These are phyloP conservation scores for Brassica carinata DNA, from an alignment of 345 rosid species.

Conservation along the genomic window DNA sequence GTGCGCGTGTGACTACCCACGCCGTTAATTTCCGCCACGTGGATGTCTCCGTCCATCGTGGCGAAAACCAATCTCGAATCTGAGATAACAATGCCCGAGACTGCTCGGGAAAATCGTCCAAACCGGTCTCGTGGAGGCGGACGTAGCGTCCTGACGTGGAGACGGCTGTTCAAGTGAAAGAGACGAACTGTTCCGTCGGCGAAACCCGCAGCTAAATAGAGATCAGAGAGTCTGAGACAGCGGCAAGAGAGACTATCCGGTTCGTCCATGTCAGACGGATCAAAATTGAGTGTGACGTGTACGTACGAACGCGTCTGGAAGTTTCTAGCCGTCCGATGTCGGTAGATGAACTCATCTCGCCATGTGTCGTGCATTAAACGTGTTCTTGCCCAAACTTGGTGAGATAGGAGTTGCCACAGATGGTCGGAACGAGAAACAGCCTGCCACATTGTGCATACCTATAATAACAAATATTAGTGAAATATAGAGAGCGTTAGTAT, in stretches of 20 bases:
- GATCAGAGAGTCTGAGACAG: conserved; percentile 76
- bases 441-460: conserved; percentile 79
- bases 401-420: conserved; percentile 71
- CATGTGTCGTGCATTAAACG: conserved; percentile 55
- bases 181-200: conserved; percentile 87
- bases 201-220: conserved; percentile 76
- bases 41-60: conserved; percentile 73
- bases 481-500: not conserved
- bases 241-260: conserved; percentile 72
- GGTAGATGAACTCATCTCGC: conserved; percentile 67
- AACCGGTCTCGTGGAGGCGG: conserved; percentile 63
- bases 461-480: not conserved
- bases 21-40: conserved; percentile 56
- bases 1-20: conserved; percentile 42
- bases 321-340: conserved; percentile 67
- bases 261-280: conserved; percentile 55
- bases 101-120: conserved; percentile 76
- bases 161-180: conserved; percentile 57
- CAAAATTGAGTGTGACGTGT: conserved; percentile 59
- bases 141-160: conserved; percentile 59
- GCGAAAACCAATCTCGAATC: conserved; percentile 60
- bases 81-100: conserved; percentile 64
- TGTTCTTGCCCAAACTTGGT: conserved; percentile 60
- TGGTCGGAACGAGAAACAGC: conserved; percentile 74
- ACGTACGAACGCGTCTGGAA: conserved; percentile 49